Percentiles rank a stretch among this genome's conserved stretches.
phyloP scores from a whole-genome alignment of 1,284 basidiomycete species.

The Pterulicium gracile region DNA sequence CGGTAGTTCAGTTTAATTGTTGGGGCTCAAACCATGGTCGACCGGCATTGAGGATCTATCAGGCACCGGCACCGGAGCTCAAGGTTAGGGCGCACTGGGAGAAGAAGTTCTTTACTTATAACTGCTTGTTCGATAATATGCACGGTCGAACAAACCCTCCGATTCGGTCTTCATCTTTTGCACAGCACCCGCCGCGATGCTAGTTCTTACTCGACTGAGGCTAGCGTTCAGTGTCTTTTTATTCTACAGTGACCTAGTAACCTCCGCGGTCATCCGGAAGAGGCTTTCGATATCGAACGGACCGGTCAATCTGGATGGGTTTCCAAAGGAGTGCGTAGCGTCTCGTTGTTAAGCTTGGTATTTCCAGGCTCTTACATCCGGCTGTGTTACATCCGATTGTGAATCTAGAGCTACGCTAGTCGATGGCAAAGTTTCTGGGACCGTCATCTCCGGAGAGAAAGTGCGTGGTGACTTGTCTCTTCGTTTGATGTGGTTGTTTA shows the following conservation, averaged over 20 bases:
- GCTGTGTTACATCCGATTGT: slow-evolving; percentile 8
- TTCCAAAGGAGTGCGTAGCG: background rate
- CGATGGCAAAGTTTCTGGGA: slow-evolving; percentile 21
- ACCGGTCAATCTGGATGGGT: background rate
- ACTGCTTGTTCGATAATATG: too few relatives aligned
- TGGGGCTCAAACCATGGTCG: too few relatives aligned
- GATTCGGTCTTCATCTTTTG: too few relatives aligned
- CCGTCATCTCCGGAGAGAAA: slow-evolving; percentile 20
- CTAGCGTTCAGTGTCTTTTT: background rate
- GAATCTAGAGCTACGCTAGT: slow-evolving; percentile 18
- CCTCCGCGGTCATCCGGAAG: background rate
- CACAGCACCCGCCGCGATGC: too few relatives aligned
- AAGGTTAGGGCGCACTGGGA: too few relatives aligned
- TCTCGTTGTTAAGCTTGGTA: background rate
- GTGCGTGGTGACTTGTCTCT: slow-evolving; percentile 8
- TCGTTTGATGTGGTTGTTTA: background rate
- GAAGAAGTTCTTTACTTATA: too few relatives aligned
- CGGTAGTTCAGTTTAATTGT: too few relatives aligned
- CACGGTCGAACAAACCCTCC: too few relatives aligned
- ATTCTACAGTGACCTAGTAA: too few relatives aligned
- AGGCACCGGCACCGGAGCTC: too few relatives aligned
- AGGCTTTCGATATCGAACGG: background rate
- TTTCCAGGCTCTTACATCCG: background rate
- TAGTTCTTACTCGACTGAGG: too few relatives aligned
- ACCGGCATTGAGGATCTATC: too few relatives aligned